Conservation (phyloP, 2,329 filamentous ascomycete species). For the Penicillium decumbens region DNA sequence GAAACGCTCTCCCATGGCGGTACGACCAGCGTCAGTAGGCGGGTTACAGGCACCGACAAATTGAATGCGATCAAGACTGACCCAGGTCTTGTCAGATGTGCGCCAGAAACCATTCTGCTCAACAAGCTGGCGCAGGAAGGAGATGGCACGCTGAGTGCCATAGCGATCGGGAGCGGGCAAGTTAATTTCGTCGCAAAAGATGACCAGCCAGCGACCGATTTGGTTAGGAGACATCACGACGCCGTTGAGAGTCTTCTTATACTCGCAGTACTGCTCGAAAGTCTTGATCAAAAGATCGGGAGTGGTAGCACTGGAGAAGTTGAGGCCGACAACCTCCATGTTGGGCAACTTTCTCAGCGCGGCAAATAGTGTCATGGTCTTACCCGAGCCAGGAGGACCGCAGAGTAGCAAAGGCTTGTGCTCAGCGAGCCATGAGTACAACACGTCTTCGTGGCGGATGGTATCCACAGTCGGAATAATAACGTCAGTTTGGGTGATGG, state of each 20-base stretch:
- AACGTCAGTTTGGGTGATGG: slow-evolving; percentile 93
- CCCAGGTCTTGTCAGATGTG: slow-evolving; percentile 95
- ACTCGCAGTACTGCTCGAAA: slow-evolving; percentile 99
- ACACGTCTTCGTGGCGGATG: slow-evolving; percentile 94
- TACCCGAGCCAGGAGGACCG: slow-evolving; percentile 95
- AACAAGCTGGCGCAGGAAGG: slow-evolving; percentile 93
- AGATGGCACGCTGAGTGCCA: slow-evolving; percentile 93
- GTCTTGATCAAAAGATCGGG: slow-evolving; percentile 98
- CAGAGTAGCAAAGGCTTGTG: slow-evolving; percentile 96
- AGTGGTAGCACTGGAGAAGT: slow-evolving; percentile 98
- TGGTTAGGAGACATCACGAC: slow-evolving; percentile 94
- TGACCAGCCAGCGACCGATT: slow-evolving; percentile 93
- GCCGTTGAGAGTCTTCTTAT: slow-evolving; percentile 96
- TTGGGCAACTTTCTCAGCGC: slow-evolving; percentile 93
- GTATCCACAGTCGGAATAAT: slow-evolving; percentile 98
- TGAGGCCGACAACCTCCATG: slow-evolving; percentile 98
- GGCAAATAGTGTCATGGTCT: slow-evolving; percentile 99
- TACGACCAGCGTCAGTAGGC: slow-evolving; percentile 93
- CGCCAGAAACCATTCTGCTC: slow-evolving; percentile 99
- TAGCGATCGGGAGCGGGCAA: slow-evolving; percentile 96
- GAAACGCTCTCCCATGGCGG: slow-evolving; percentile 87
- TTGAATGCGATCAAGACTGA: slow-evolving; percentile 93
- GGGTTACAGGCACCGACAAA: slow-evolving; percentile 99
- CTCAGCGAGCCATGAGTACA: slow-evolving; percentile 98
- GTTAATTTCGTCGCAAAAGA: slow-evolving; percentile 99